phyloP scores from a whole-genome alignment of 1,284 basidiomycete genomes.

The Agroathelia rolfsii region DNA sequence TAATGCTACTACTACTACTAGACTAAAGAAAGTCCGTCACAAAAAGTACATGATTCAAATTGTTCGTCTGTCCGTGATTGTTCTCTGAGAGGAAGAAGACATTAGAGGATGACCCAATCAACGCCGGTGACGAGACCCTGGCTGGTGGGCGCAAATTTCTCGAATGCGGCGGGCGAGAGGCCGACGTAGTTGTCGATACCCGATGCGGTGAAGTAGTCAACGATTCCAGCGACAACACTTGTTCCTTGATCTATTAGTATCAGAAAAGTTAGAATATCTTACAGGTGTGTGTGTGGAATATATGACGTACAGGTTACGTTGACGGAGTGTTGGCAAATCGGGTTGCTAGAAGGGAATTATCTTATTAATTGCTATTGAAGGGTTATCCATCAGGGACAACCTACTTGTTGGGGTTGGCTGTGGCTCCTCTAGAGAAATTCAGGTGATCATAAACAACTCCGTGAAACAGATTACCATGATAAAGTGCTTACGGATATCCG shows the following conservation, averaged over 20 bases:
- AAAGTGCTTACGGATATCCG: slow-evolving; percentile 29
- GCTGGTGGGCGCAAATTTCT: slow-evolving; percentile 12
- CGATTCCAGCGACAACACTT: slow-evolving; percentile 15
- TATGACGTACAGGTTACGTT: slow-evolving; percentile 17
- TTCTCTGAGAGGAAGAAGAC: too few species aligned
- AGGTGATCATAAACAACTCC: neutral
- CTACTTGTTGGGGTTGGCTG: slow-evolving; percentile 14
- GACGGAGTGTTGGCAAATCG: slow-evolving; percentile 21
- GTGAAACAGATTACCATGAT: slow-evolving; percentile 4
- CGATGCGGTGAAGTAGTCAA: slow-evolving; percentile 15
- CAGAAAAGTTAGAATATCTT: too few species aligned
- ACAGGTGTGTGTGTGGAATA: neutral
- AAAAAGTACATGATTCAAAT: too few species aligned
- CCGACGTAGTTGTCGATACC: slow-evolving; percentile 14
- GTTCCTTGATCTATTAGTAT: slow-evolving; percentile 12
- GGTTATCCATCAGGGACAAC: neutral
- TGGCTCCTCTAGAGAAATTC: slow-evolving; percentile 10
- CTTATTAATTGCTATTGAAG: neutral
- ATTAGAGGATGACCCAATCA: slow-evolving; percentile 10
- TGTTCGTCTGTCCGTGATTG: too few species aligned
- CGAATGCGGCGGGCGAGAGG: slow-evolving; percentile 16
- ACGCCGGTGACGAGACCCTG: slow-evolving; percentile 14
- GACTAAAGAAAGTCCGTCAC: too few species aligned
- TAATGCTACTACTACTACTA: too few species aligned
- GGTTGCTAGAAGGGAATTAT: slow-evolving; percentile 12